phyloP scores from a whole-genome alignment of 2,329 filamentous ascomycete genomes.

The Colletotrichum sp. region DNA sequence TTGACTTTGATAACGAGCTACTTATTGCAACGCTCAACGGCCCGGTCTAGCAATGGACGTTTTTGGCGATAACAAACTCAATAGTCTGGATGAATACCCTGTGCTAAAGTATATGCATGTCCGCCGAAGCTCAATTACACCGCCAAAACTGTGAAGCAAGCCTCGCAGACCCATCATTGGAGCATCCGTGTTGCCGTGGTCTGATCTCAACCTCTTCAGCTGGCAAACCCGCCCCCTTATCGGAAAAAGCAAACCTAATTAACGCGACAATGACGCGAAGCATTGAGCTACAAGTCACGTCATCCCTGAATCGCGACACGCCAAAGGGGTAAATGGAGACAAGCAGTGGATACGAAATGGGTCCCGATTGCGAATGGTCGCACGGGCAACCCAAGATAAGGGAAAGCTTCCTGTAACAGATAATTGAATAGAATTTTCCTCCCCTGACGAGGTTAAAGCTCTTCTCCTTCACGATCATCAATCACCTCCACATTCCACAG shows the following conservation, averaged over 20 bases:
- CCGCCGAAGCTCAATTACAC: not conserved
- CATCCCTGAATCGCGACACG: not conserved
- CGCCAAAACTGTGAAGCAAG: not conserved
- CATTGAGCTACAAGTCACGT: not conserved
- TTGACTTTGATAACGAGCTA: not conserved
- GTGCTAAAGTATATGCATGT: not conserved
- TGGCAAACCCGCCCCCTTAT: not conserved
- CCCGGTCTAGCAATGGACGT: not conserved
- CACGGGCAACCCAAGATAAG: not conserved
- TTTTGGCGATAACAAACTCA: not conserved
- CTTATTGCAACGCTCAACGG: not conserved
- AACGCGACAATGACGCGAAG: not conserved
- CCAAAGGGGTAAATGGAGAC: not conserved
- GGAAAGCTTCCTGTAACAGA: not conserved
- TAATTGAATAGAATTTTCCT: not conserved
- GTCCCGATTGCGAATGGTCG: not conserved
- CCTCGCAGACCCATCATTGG: not conserved
- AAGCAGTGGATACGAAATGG: not conserved
- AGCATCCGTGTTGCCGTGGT: not conserved
- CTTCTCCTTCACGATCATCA: not conserved
- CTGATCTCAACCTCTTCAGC: not conserved
- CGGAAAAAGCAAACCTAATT: not conserved
- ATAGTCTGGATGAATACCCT: not conserved
- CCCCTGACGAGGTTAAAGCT: not conserved
- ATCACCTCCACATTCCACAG: not conserved